Base-by-base conservation (phyloP, 352 stramenopile genomes). In the Aphanomyces stellatus region DNA sequence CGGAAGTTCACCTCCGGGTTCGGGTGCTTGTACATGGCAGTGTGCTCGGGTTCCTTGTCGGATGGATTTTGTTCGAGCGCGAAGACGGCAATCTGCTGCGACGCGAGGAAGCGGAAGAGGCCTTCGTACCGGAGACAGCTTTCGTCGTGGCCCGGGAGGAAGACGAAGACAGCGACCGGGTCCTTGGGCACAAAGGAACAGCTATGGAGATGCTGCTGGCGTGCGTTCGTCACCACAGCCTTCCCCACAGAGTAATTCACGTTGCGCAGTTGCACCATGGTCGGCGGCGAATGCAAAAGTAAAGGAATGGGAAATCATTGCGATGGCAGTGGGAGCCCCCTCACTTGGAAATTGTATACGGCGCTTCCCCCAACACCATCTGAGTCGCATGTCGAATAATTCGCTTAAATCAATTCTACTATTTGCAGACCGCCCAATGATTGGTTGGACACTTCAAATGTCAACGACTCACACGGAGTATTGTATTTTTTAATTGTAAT, bases 1-100 rank as follows among this genome's bases (percentile, higher is more conserved):
- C 57, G n/a, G 17, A 67, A 31, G 34, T 67, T 67, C 17, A 67
- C 37, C 34, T 67, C 60, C 3, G 60, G 60, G 37, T 67, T 67
- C 49, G 60, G 60, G 43, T 67, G 60, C 35, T 57, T 67, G 49
- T 67, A 67, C 28, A 67, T 40, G 28, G 60, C 17, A 7, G 49
- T 57, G 28, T 55, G 22, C 31, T 53, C 60, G 13, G 35, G 40
- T 4, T 27, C 5, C 6, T 15, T 11, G 3, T 56, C 33, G n/a
- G 19, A 49, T 19, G 60, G 60, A 24, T 41, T 67, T 57, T 67
- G 41, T 22, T 67, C 60, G 19, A 67, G 30, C 4, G 60, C 60
- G 34, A 67, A 67, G 27, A 67, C 60, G 2, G 60, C 60, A 28
- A 67, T 67, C 27, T 67, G 60, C 28, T 56, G 30, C 6, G 28